Evolutionary conservation across 139 green algal genomes (phyloP), one percentile per base, ranked within the genome.

Genomic region (Tetradesmus lagerheimii): DNA sequence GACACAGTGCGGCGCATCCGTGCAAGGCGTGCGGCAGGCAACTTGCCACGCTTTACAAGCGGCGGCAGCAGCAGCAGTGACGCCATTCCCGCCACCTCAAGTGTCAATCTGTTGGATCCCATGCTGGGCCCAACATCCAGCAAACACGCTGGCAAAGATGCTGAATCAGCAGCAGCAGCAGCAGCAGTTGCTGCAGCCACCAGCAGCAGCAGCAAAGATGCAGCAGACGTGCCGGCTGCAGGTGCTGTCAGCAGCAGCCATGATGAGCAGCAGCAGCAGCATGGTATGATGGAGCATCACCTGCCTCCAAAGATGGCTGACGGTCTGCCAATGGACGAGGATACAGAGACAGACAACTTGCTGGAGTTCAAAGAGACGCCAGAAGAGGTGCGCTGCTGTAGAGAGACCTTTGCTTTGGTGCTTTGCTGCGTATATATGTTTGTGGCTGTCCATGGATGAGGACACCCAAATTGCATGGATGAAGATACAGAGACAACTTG

Each of bases 311-410:
- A 23, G 18, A 78, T 90, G 71, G 86, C 86, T 39, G 86, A 90
- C 74, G 86, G 86, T 23, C 78, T 90, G 43, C 43, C 38, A 0
- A 57, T 87, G 37, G 53, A 91, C 38, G 82, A 89, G 34, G 45
- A 86, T 14, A 11, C n/a, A 43, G 67, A 47, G 5, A 45, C 47
- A 4, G 74, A 81, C 29, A 64, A 92, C 75, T 41, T 89, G 71
- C 25, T 92, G 71, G 25, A 80, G 9, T 85, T 89, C 47, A 89
- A 84, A 34, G 89, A 92, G 75, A 92, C 89, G 35, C 82, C 89
- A 14, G 47, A 75, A 50, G 89, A 92, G 89, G 82, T 87, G 23
- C 29, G 86, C 8, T 50, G 43, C 8, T 50, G n/a, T n/a, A n/a
- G n/a, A n/a, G n/a, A n/a, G n/a, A n/a, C n/a, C n/a, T n/a, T n/a